Percentiles rank a stretch among this genome's conserved stretches.
These are phyloP conservation scores for Xylaria multiplex DNA, from an alignment of 2,329 filamentous ascomycete species.

Conservation along the genomic window DNA sequence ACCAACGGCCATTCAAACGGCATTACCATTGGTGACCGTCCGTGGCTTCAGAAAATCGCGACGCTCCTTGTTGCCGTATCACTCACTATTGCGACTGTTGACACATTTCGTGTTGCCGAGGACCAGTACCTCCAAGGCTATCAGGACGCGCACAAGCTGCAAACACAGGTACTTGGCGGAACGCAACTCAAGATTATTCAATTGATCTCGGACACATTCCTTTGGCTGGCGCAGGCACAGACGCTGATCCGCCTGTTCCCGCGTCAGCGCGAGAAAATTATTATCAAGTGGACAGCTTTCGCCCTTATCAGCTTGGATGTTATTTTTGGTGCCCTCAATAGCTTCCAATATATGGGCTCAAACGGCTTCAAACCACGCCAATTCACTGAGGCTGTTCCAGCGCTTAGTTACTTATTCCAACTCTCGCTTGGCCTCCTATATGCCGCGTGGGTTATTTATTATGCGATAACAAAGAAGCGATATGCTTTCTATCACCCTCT, in stretches of 20 bases:
- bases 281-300: slow-evolving; percentile 99
- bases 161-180: slow-evolving; percentile 82
- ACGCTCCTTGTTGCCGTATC: slow-evolving; percentile 81
- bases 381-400: slow-evolving; percentile 90
- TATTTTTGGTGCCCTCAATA: slow-evolving; percentile 90
- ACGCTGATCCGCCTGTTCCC: slow-evolving; percentile 95
- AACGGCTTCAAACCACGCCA: slow-evolving; percentile 72
- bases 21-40: slow-evolving; percentile 87
- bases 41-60: slow-evolving; percentile 90
- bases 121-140: slow-evolving; percentile 81
- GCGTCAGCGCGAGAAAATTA: slow-evolving; percentile 94
- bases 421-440: slow-evolving; percentile 87
- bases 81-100: slow-evolving; percentile 89
- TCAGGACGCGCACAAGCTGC: slow-evolving; percentile 81
- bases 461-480: slow-evolving; percentile 87
- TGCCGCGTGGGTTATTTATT: slow-evolving; percentile 93
- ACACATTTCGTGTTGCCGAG: slow-evolving; percentile 88
- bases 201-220: slow-evolving; percentile 92
- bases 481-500: slow-evolving; percentile 91
- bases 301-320: slow-evolving; percentile 91
- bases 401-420: slow-evolving; percentile 90
- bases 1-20: slow-evolving; percentile 82
- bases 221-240: slow-evolving; percentile 97
- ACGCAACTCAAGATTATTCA: slow-evolving; percentile 89
- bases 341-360: slow-evolving; percentile 70